phyloP scores from a whole-genome alignment of 2,329 filamentous ascomycete genomes.

The Neofusicoccum ribis region DNA sequence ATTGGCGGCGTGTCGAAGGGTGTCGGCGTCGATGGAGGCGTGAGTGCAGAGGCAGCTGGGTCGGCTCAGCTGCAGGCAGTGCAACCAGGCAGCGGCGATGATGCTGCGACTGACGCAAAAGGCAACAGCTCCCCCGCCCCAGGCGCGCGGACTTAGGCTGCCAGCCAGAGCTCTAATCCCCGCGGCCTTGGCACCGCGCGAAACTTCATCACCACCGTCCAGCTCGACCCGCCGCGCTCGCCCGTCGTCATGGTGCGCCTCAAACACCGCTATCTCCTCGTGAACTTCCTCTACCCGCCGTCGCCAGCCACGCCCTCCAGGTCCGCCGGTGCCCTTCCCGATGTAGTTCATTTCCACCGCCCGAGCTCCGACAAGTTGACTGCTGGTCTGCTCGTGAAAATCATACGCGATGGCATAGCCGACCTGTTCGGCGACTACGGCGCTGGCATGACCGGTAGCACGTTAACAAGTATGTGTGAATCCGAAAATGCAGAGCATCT shows the following conservation, averaged over 20 bases:
- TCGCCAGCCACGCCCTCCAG: conserved; percentile 39
- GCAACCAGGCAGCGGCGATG: neutral
- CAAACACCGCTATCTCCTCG: conserved; percentile 93
- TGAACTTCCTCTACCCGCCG: conserved; percentile 86
- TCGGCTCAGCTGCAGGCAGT: neutral
- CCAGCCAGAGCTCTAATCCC: neutral
- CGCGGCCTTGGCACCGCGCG: conserved; percentile 3
- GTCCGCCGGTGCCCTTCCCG: conserved; percentile 48
- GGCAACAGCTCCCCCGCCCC: conserved; percentile 9
- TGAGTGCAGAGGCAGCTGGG: neutral
- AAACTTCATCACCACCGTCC: conserved; percentile 9
- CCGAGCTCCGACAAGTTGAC: conserved; percentile 75
- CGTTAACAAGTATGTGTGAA: conserved; percentile 62
- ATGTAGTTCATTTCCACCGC: conserved; percentile 71
- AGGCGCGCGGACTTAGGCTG: neutral
- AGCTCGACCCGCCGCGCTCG: neutral
- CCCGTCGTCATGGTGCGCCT: conserved; percentile 80
- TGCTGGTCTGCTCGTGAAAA: conserved; percentile 63
- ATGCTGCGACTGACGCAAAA: conserved; percentile 3
- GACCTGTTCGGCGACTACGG: conserved; percentile 74
- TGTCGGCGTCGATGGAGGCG: neutral
- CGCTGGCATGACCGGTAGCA: conserved; percentile 68
- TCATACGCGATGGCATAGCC: conserved; percentile 51
- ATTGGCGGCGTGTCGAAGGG: neutral
- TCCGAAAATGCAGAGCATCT: too few relatives aligned